Evolutionary conservation across 2,329 filamentous ascomycete species (phyloP), one percentile per base, ranked within the genome.

Genomic region (Talaromyces sp.): DNA sequence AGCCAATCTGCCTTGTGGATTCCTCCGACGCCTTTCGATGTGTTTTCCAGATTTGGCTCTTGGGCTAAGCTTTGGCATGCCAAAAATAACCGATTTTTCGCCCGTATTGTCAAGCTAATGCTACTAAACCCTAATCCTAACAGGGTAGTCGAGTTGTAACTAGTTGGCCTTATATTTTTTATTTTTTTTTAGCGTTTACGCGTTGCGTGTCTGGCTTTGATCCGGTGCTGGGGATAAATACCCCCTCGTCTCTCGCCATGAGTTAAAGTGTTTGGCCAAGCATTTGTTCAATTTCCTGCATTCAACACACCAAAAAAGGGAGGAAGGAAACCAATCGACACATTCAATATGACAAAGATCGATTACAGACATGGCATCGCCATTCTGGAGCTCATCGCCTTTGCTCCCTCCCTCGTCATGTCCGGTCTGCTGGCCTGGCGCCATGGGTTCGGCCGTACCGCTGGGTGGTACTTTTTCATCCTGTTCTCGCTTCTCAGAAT

Each of bases 401-500:
- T 69, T 51, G 24, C 61, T 7, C 68, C 68, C 29, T 48, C 61
- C 2, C 32, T 70, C 0, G 51, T 66, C n/a, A 19, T 65, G 19
- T 57, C 66, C 17, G 29, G 67, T 11, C 63, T 63, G 56, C 60
- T 71, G 54, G 60, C 61, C 32, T 56, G 56, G 9, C 64, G 68
- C 8, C 69, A 71, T 51, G 68, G 69, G 2, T 68, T 71, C 31
- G 62, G 64, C 38, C 70, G 63, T 56, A 69, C 70, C 54, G 66
- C 69, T 3, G 72, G 72, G 41, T 76, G 72, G 71, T 69, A 71
- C 21, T 74, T 72, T 56, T 67, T 75, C 7, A 63, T 68, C 14
- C 62, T 75, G 2, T 74, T 75, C 62, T 72, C 66, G 53, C 53
- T 69, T 8, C 60, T 71, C 29, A 68, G 72, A 29, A 57, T 73